A percentile compares a stretch with the other conserved stretches of the same genome.
phyloP scores from a whole-genome alignment of 2,329 filamentous ascomycete species.

The Amphichorda felina region DNA sequence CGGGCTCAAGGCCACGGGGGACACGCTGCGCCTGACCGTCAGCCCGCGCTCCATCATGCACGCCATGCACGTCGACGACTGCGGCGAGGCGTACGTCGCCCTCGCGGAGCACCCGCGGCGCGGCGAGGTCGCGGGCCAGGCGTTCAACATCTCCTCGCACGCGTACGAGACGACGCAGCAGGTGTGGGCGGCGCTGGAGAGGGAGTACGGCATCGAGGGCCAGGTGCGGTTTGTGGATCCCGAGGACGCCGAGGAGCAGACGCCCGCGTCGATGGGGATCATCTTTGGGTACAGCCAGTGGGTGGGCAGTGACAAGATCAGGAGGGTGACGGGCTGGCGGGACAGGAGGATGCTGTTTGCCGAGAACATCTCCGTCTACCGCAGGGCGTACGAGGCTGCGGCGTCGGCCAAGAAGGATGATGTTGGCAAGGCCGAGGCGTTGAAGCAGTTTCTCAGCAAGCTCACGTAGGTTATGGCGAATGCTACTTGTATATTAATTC shows the following conservation, averaged over 20 bases:
- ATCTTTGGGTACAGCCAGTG: conserved; percentile 27
- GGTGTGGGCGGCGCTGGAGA: conserved; percentile 22
- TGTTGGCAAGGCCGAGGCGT: too few species aligned
- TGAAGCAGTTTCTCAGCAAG: too few species aligned
- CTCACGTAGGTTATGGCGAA: too few species aligned
- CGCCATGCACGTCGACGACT: conserved; percentile 36
- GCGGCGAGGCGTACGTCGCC: conserved; percentile 32
- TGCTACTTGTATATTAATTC: too few species aligned
- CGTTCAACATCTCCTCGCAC: conserved; percentile 31
- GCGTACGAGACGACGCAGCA: conserved; percentile 30
- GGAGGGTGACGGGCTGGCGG: conserved; percentile 25
- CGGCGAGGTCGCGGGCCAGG: conserved; percentile 20
- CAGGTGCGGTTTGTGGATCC: conserved; percentile 1
- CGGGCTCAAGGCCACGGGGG: conserved; percentile 7
- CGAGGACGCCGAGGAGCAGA: conserved; percentile 7
- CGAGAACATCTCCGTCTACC: conserved; percentile 21
- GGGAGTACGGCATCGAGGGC: conserved; percentile 21
- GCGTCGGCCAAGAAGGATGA: neutral
- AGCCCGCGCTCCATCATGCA: conserved; percentile 28
- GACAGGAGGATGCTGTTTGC: conserved; percentile 23
- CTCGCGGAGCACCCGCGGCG: conserved; percentile 24
- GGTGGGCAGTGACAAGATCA: conserved; percentile 28
- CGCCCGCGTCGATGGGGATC: conserved; percentile 9
- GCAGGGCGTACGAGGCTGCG: conserved; percentile 25
- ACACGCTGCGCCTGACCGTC: conserved; percentile 17